phyloP scores from a whole-genome alignment of 257 asterid species.

The Perilla frutescens region DNA sequence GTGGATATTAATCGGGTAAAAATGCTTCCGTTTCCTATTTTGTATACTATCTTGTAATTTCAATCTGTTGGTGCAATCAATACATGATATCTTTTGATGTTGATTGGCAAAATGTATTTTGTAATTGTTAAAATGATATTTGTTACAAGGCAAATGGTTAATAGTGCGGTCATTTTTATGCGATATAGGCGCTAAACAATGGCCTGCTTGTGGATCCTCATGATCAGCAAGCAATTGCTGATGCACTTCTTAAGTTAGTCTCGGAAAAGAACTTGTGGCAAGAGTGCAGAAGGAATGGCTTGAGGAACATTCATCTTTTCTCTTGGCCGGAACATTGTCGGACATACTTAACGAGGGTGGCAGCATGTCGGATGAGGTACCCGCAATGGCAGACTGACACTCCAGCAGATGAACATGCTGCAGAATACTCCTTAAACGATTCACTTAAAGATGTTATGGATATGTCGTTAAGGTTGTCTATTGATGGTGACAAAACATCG shows the following conservation, averaged over 20 bases:
- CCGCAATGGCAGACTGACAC: slow-evolving; percentile 90
- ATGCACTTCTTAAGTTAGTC: slow-evolving; percentile 92
- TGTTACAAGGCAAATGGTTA: background rate
- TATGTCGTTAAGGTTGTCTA: slow-evolving; percentile 73
- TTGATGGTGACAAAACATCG: slow-evolving; percentile 79
- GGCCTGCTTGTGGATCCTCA: slow-evolving; percentile 98
- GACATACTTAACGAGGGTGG: slow-evolving; percentile 74
- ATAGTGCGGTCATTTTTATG: background rate
- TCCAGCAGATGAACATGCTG: slow-evolving; percentile 59
- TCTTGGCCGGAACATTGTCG: slow-evolving; percentile 99
- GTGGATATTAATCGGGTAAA: slow-evolving; percentile 78
- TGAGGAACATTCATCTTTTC: slow-evolving; percentile 90
- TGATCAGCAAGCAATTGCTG: slow-evolving; percentile 86
- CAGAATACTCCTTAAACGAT: slow-evolving; percentile 75
- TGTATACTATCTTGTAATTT: background rate
- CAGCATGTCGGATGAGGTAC: slow-evolving; percentile 87
- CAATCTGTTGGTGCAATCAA: background rate
- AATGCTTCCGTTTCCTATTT: background rate
- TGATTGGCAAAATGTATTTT: slow-evolving; percentile 5
- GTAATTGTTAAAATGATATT: slow-evolving; percentile 30
- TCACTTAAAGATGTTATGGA: slow-evolving; percentile 80
- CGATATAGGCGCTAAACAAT: slow-evolving; percentile 75
- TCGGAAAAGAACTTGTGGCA: slow-evolving; percentile 94
- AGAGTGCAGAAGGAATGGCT: slow-evolving; percentile 86
- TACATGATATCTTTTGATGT: background rate